Conservation (phyloP, 306 rosid genomes). For the Quercus variabilis region DNA sequence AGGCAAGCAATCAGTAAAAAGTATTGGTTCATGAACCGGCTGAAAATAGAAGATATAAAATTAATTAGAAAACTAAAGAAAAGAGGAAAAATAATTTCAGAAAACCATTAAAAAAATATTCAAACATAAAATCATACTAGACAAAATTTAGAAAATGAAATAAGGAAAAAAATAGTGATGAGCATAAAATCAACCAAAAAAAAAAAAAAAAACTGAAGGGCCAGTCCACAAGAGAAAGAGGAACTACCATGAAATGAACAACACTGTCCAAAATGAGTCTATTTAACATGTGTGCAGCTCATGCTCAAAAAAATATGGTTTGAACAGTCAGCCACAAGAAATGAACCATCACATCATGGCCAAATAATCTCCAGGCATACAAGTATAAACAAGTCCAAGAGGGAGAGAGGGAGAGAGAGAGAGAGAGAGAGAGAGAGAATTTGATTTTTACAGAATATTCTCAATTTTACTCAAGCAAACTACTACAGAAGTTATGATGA, state of each 20-base stretch:
- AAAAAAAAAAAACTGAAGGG: not conserved
- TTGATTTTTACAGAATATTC: not conserved
- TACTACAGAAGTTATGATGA: slow-evolving; percentile 2
- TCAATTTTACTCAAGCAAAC: not conserved
- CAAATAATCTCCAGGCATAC: not conserved
- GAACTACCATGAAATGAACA: not conserved
- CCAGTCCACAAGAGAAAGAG: not conserved
- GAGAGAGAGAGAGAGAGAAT: not conserved
- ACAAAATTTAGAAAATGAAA: not conserved
- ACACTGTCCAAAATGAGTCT: not conserved
- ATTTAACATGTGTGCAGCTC: not conserved
- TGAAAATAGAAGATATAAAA: slow-evolving; percentile 38
- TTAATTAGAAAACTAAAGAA: slow-evolving; percentile 17
- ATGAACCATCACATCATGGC: not conserved
- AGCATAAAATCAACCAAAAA: not conserved
- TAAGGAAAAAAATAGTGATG: not conserved
- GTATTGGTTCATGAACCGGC: slow-evolving; percentile 99
- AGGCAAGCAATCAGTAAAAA: slow-evolving; percentile 97
- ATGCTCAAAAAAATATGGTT: not conserved
- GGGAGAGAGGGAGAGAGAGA: not conserved
- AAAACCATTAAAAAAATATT: not conserved
- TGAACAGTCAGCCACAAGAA: not conserved
- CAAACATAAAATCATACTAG: not conserved
- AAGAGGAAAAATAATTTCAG: not conserved
- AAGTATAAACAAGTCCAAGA: not conserved